A percentile compares a stretch with the other conserved stretches of the same genome.
Evolutionary conservation across 2,329 filamentous ascomycete genomes (phyloP).

Genomic region (Arthrobotrys musiformis): DNA sequence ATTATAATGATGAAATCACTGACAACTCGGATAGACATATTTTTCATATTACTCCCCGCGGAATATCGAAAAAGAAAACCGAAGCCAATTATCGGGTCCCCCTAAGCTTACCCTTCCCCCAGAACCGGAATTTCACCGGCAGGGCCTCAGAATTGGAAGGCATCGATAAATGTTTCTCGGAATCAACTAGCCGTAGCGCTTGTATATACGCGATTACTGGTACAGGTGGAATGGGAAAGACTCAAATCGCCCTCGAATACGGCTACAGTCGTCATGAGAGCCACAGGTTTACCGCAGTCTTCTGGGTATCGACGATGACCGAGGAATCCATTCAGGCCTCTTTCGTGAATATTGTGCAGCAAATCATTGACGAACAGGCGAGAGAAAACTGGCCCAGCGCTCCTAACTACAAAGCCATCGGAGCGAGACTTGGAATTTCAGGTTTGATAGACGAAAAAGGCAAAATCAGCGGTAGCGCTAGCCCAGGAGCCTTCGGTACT

Average conservation of each 20-base stretch:
- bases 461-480: neutral
- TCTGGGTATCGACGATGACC: neutral
- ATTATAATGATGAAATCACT: too few species aligned
- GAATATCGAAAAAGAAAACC: too few species aligned
- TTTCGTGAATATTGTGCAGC: slow-evolving; percentile 1
- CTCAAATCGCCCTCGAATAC: slow-evolving; percentile 20
- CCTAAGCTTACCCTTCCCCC: neutral
- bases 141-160: neutral
- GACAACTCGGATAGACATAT: too few species aligned
- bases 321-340: neutral
- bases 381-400: neutral
- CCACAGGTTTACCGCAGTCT: neutral
- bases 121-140: neutral
- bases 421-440: too few species aligned
- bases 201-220: slow-evolving; percentile 4
- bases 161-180: neutral
- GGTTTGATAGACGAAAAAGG: too few species aligned
- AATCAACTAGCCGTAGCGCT: neutral
- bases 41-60: too few species aligned
- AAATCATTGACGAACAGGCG: slow-evolving; percentile 1
- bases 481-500: neutral
- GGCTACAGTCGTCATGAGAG: neutral
- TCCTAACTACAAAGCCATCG: neutral
- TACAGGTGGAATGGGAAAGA: slow-evolving; percentile 15
- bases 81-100: neutral